Conservation (phyloP, 495 filamentous ascomycete species). For the Penicillium silybi region DNA sequence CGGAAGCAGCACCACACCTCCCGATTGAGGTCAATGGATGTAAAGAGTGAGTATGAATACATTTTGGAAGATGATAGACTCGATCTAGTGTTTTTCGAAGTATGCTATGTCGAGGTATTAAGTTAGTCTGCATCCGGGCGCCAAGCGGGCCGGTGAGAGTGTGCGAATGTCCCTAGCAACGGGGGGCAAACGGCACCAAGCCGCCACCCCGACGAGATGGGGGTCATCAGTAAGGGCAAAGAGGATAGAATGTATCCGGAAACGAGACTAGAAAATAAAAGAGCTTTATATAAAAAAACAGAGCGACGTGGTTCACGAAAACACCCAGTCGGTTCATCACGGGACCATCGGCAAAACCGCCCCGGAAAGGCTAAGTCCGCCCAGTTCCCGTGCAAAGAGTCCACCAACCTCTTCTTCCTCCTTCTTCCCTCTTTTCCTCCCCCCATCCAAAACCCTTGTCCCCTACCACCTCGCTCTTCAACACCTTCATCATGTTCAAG, state of each 20-base stretch:
- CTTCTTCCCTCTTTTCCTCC: slow-evolving; percentile 40
- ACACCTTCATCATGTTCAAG: slow-evolving; percentile 77
- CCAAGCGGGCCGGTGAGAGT: slow-evolving; percentile 40
- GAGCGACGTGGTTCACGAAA: not conserved
- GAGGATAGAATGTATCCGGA: not conserved
- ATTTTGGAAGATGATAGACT: not conserved
- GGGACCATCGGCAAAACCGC: slow-evolving; percentile 50
- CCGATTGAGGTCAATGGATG: not conserved
- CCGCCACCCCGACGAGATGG: slow-evolving; percentile 5
- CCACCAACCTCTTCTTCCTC: slow-evolving; percentile 41
- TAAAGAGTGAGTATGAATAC: not conserved
- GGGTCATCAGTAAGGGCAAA: slow-evolving; percentile 1
- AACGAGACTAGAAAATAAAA: too few relatives aligned
- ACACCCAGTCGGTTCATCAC: slow-evolving; percentile 41
- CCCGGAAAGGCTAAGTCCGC: slow-evolving; percentile 45
- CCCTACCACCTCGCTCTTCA: slow-evolving; percentile 46
- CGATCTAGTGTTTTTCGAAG: not conserved
- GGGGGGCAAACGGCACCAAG: slow-evolving; percentile 7
- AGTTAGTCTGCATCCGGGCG: slow-evolving; percentile 33
- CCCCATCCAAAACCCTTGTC: slow-evolving; percentile 21
- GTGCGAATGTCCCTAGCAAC: slow-evolving; percentile 31
- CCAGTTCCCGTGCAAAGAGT: slow-evolving; percentile 34
- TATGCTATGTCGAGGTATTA: not conserved
- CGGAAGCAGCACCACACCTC: slow-evolving; percentile 14
- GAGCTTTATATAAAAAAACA: too few relatives aligned